Percentiles rank a stretch among this genome's conserved stretches.
phyloP scores from a whole-genome alignment of 208 protist species.

The Acanthamoeba royreba region DNA sequence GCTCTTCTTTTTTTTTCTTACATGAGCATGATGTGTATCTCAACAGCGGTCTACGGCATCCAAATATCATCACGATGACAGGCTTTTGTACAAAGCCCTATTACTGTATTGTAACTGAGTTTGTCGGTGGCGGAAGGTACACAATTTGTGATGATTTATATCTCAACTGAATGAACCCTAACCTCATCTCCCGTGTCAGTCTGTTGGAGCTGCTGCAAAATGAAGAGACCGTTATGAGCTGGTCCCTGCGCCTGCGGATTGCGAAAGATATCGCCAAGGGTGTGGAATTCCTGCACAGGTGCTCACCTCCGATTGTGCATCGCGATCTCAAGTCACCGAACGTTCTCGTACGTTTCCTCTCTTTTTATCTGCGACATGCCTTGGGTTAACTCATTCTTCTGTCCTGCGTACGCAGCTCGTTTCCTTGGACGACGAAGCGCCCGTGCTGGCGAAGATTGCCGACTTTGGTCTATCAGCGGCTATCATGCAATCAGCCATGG shows the following conservation, averaged over 20 bases:
- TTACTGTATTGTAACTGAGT: constrained; percentile 37
- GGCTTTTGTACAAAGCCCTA: constrained; percentile 47
- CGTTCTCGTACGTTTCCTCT: constrained; percentile 47
- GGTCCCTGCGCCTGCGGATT: constrained; percentile 50
- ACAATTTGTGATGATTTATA: background rate
- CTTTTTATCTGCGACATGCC: background rate
- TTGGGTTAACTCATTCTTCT: background rate
- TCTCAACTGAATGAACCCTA: background rate
- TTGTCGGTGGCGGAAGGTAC: background rate
- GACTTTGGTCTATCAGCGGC: background rate
- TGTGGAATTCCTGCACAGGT: constrained; percentile 61
- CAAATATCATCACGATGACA: constrained; percentile 46
- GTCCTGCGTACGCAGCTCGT: background rate
- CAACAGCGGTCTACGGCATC: constrained; percentile 33
- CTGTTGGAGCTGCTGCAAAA: background rate
- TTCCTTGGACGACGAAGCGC: background rate
- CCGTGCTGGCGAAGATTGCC: background rate
- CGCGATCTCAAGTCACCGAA: constrained; percentile 64
- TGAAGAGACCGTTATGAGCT: background rate
- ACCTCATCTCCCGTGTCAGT: background rate
- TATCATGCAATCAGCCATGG: background rate
- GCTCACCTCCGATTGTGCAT: constrained; percentile 59
- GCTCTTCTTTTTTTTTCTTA: background rate
- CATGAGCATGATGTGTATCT: background rate
- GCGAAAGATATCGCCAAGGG: constrained; percentile 62